Evolutionary conservation across 441 rosid species (phyloP).

Genomic region (Erodium chrysanthum): DNA sequence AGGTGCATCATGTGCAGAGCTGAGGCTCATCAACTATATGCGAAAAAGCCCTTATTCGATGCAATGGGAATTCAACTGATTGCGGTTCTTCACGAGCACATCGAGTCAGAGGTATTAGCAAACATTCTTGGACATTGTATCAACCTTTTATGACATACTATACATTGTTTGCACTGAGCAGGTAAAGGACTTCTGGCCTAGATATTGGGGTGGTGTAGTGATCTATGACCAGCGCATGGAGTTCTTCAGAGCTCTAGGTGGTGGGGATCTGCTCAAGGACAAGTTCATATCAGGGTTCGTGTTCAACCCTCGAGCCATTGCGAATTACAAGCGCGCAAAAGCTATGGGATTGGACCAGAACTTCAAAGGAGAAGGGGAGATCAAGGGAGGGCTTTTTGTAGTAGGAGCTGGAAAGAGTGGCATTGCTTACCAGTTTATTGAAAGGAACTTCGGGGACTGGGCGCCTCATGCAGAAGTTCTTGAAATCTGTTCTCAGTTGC

Average conservation of each 20-base stretch:
- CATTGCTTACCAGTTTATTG: constrained; percentile 53
- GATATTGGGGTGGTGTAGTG: constrained; percentile 59
- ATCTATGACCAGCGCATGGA: constrained; percentile 40
- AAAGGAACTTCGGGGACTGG: constrained; percentile 63
- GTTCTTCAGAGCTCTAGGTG: constrained; percentile 61
- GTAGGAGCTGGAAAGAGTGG: constrained; percentile 42
- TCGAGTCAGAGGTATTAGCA: constrained; percentile 44
- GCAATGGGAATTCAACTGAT: constrained; percentile 46
- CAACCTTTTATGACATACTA: constrained; percentile 14
- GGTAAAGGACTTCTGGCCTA: constrained; percentile 64
- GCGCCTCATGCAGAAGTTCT: constrained; percentile 50
- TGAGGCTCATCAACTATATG: constrained; percentile 57
- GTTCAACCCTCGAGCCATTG: constrained; percentile 53
- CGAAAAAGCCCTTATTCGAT: constrained; percentile 52
- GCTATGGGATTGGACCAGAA: constrained; percentile 39
- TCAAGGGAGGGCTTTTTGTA: constrained; percentile 56
- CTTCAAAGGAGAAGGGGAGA: constrained; percentile 57
- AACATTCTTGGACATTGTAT: constrained; percentile 11
- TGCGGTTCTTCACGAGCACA: constrained; percentile 59
- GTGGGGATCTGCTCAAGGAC: constrained; percentile 53
- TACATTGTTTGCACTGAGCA: constrained; percentile 16
- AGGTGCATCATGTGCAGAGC: constrained; percentile 77
- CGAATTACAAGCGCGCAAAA: constrained; percentile 58
- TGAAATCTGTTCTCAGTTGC: constrained; percentile 43
- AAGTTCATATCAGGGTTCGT: constrained; percentile 60